Evolutionary conservation across 352 stramenopile genomes (phyloP), one percentile per base, ranked within the genome.

Genomic region (Pythium utonaiense): DNA sequence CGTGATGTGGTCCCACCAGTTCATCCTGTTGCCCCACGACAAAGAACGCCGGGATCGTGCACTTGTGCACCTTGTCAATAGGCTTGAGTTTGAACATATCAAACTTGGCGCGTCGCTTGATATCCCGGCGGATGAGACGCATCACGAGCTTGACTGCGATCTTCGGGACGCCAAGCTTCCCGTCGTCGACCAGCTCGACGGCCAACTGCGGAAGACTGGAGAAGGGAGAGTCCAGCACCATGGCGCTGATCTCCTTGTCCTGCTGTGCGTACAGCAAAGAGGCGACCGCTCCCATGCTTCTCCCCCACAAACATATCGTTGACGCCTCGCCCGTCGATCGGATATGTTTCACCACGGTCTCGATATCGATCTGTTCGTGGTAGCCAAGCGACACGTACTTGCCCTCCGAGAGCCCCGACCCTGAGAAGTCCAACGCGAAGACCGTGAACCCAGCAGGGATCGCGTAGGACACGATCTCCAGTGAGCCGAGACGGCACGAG

Each of bases 51-150:
- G 85, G 85, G 21, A 86, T 83, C 8, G 68, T 70, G 53, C 67
- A 76, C 69, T 89, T 86, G 69, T 83, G 66, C 1, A 95, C 62
- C 33, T 80, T 86, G 17, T 67, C 74, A 49, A 93, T 89, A 0
- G 85, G 85, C 36, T 91, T 93, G 45, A 95, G 66, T 62, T 95
- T 90, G 62, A 91, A 93, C 78, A 93, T 91, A 60, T 95, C 85
- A 63, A 95, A 95, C 59, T 92, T 91, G 40, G 85, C 85, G 49
- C 85, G 67, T 5, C 78, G 77, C 60, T 89, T 90, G 42, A 95
- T 90, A 62, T 93, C 81, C 1, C 78, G 66, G 47, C 83, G 79
- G 48, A 95, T 86, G 16, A 95, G 64, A 25, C 80, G 64, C 83
- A 95, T 89, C 6, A 95, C 81, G n/a, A 93, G 66, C 28, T 85